These are phyloP conservation scores for Roridomyces roridus DNA, from an alignment of 768 basidiomycete genomes.

Conservation along the genomic window DNA sequence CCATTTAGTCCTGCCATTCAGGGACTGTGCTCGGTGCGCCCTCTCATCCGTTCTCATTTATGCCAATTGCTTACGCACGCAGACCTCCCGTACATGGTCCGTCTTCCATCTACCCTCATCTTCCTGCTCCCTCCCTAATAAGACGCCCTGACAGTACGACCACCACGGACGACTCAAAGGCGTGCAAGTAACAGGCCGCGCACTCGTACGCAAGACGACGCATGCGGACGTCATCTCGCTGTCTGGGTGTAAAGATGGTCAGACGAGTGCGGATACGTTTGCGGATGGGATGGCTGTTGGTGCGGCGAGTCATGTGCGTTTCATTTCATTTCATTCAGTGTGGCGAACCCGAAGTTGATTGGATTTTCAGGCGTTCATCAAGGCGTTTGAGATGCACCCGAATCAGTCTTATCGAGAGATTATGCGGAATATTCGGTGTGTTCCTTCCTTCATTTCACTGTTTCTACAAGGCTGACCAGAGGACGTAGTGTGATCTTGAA, in stretches of 20 bases:
- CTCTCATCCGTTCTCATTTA: neutral
- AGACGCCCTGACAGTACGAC: constrained; percentile 52
- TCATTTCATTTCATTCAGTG: too few relatives aligned
- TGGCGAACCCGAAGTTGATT: too few relatives aligned
- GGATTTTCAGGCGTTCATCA: constrained; percentile 76
- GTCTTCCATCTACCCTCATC: constrained; percentile 20
- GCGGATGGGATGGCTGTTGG: constrained; percentile 70
- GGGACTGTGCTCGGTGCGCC: constrained; percentile 56
- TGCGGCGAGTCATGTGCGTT: constrained; percentile 79
- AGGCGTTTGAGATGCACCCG: constrained; percentile 52
- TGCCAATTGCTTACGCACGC: neutral
- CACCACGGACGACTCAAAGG: constrained; percentile 61
- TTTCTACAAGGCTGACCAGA: too few relatives aligned
- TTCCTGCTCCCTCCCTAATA: neutral
- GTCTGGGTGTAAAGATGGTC: constrained; percentile 72
- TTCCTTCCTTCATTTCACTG: neutral
- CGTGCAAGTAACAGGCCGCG: constrained; percentile 40
- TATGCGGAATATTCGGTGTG: constrained; percentile 60
- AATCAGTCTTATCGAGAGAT: constrained; percentile 71
- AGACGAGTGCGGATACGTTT: constrained; percentile 77
- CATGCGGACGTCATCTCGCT: constrained; percentile 84
- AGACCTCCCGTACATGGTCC: constrained; percentile 60
- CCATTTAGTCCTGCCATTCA: constrained; percentile 57
- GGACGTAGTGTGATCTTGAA: constrained; percentile 60
- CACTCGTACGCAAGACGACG: constrained; percentile 52